Evolutionary conservation across 306 rosid genomes (phyloP), one percentile per base, ranked within the genome.

Genomic region (Glycine soja): DNA sequence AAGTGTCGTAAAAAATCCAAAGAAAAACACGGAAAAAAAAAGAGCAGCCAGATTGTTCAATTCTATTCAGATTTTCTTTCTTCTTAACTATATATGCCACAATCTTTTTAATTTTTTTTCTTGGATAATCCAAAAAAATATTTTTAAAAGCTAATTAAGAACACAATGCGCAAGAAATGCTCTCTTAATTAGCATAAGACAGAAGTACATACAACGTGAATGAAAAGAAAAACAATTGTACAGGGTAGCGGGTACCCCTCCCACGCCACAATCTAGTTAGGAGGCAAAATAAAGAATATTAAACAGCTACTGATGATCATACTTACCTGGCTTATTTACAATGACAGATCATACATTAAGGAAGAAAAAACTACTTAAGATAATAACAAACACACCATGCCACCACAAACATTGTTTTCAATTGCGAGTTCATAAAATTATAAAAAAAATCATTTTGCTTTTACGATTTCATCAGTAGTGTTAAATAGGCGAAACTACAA

Each of bases 51-150:
- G 34, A 19, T 59, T 62, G 58, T 14, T 14, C 59, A 7, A 30
- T 76, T 14, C 59, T 11, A 30, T 76, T 76, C 57, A 40, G 40
- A 7, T 1, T 1, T 46, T 47, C n/a, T 64, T 77, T 77, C 74
- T 15, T 50, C 14, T 40, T 50, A 36, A 36, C 42, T n/a, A 50
- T 24, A 24, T 24, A 24, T 63, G 53, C 50, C 48, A 75, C 72
- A 11, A n/a, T 63, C 40, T 9, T 75, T 48, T 13, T 30, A 12
- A 40, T 43, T 38, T 38, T 36, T 36, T 36, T 36, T 36, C 42
- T 4, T 38, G 42, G 42, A 4, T 38, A 38, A 38, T 38, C 42
- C 42, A 38, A 38, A 38, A 38, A 38, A 6, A 38, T 4, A 3
- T 38, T 38, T 3, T 38, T 38, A 38, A 38, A 38, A 5, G 6